A percentile compares a stretch with the other conserved stretches of the same genome.
Conservation (phyloP, 2,329 filamentous ascomycete species). For the Penicillium sp. region DNA sequence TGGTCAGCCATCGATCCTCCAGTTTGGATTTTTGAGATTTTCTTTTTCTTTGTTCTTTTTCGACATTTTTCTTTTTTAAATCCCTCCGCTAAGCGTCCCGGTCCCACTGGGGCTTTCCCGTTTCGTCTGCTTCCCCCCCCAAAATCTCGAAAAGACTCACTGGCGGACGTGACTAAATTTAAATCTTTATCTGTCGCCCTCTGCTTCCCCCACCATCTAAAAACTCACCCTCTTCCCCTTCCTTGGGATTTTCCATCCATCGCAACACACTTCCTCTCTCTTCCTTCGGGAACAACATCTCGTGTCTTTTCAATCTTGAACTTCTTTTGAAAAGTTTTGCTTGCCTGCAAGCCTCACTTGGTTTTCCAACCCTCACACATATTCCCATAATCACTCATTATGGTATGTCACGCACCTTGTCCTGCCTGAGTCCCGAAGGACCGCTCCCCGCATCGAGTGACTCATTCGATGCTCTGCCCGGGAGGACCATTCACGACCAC, state of each 20-base stretch:
- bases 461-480: not conserved
- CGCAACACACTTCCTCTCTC: conserved; percentile 7
- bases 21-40: not conserved
- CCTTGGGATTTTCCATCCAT: conserved; percentile 19
- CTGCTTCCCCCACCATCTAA: conserved; percentile 21
- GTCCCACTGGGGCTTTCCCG: not conserved
- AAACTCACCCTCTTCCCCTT: conserved; percentile 18
- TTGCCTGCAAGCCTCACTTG: conserved; percentile 11
- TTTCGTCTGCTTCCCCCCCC: not conserved
- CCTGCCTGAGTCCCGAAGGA: not conserved
- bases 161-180: conserved; percentile 22
- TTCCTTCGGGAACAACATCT: conserved; percentile 13
- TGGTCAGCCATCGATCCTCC: no score
- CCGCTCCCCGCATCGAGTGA: not conserved
- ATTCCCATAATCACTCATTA: conserved; percentile 24
- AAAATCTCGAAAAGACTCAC: conserved; percentile 10
- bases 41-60: conserved; percentile 2
- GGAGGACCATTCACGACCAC: not conserved
- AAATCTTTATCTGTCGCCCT: conserved; percentile 22
- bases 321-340: conserved; percentile 4
- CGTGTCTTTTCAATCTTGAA: conserved; percentile 1
- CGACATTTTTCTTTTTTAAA: not conserved
- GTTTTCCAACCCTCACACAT: conserved; percentile 9
- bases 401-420: conserved; percentile 17
- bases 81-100: conserved; percentile 3